phyloP scores from a whole-genome alignment of 257 asterid species.

The Jacaranda copaia region DNA sequence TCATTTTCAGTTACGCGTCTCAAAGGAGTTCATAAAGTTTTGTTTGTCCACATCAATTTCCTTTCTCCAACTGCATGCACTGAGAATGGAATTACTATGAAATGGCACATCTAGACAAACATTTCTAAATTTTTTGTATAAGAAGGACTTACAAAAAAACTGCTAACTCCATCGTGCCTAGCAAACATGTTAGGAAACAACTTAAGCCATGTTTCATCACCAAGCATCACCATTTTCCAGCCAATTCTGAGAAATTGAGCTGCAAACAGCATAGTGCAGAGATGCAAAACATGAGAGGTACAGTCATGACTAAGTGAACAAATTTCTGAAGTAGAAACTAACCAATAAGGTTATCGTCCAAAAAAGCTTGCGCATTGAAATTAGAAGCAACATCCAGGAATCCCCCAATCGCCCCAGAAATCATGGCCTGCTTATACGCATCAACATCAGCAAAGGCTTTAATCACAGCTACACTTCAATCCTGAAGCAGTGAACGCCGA shows the following conservation, averaged over 20 bases:
- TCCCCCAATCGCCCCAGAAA: slow-evolving; percentile 95
- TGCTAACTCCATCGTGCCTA: slow-evolving; percentile 92
- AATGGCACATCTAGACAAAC: background rate
- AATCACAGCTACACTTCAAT: slow-evolving; percentile 20
- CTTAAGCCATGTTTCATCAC: slow-evolving; percentile 96
- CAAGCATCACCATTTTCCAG: slow-evolving; percentile 93
- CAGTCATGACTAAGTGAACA: background rate
- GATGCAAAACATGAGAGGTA: slow-evolving; percentile 32
- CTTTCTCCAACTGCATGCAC: slow-evolving; percentile 3
- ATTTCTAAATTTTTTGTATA: background rate
- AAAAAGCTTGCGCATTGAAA: slow-evolving; percentile 83
- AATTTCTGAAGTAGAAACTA: slow-evolving; percentile 38
- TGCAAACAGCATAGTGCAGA: slow-evolving; percentile 45
- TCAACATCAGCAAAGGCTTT: slow-evolving; percentile 9
- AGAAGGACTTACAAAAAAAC: slow-evolving; percentile 82
- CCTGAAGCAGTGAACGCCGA: slow-evolving; percentile 13
- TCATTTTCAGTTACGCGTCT: background rate
- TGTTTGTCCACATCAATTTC: slow-evolving; percentile 23
- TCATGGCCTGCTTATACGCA: slow-evolving; percentile 71
- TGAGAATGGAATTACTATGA: slow-evolving; percentile 13
- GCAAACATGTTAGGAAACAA: slow-evolving; percentile 82
- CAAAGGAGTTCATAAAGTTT: slow-evolving; percentile 9
- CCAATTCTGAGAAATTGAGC: slow-evolving; percentile 80
- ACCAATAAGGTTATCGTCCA: slow-evolving; percentile 97
- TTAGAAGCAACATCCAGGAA: slow-evolving; percentile 89